Conservation (phyloP, 73 alveolate species). For the Paramecium pentaurelia region DNA sequence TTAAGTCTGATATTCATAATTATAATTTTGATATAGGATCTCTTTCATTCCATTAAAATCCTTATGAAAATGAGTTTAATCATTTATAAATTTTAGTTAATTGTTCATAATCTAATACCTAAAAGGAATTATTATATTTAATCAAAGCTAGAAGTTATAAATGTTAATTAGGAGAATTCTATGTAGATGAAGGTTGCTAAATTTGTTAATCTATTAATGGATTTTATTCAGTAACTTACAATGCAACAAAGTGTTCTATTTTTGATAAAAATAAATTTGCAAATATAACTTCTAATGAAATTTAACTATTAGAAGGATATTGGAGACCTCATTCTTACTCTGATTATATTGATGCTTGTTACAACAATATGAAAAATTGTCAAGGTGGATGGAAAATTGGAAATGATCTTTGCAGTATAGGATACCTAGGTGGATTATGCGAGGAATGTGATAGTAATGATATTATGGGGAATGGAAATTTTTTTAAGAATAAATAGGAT, state of each 20-base stretch:
- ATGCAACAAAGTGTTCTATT: not conserved
- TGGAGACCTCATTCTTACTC: not conserved
- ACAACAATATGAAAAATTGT: not conserved
- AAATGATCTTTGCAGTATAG: not conserved
- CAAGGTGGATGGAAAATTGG: constrained; percentile 17
- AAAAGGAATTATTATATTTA: not conserved
- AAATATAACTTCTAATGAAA: not conserved
- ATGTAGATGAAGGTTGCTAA: not conserved
- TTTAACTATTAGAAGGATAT: not conserved
- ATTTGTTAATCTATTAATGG: not conserved
- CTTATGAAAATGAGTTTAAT: not conserved
- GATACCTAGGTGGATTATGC: constrained; percentile 46
- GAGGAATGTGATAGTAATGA: constrained; percentile 15
- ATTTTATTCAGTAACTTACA: not conserved
- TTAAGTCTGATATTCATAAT: not conserved
- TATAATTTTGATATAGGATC: not conserved
- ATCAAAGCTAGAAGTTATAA: not conserved
- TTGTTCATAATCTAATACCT: not conserved
- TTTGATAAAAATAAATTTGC: not conserved
- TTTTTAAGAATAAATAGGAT: not conserved
- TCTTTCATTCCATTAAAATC: not conserved
- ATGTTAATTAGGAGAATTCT: not conserved
- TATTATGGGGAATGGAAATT: not conserved
- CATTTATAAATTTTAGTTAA: not conserved
- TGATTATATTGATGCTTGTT: not conserved